phyloP scores from a whole-genome alignment of 805 yeast species.

The Starmerella bombi region DNA sequence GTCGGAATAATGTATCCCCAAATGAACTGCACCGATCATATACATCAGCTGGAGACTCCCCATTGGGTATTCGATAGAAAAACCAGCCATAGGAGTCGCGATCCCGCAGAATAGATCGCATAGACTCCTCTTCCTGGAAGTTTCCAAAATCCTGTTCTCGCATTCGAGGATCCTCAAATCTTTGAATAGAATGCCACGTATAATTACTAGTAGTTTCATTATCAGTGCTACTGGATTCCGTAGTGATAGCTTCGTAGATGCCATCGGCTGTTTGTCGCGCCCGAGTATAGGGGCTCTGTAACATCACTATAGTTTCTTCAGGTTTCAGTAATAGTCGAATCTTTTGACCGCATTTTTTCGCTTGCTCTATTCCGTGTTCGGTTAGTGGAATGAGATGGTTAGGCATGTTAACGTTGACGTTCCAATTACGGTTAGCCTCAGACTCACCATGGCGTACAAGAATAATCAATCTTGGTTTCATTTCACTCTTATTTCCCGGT shows the following conservation, averaged over 20 bases:
- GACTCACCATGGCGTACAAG: conserved; percentile 87
- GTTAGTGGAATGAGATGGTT: conserved; percentile 74
- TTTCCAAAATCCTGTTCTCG: conserved; percentile 94
- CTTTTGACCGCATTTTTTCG: conserved; percentile 27
- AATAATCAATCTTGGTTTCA: conserved; percentile 39
- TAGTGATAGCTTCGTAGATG: conserved; percentile 40
- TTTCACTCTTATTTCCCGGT: too few species aligned
- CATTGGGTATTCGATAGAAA: conserved; percentile 81
- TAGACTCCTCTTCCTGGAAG: conserved; percentile 56
- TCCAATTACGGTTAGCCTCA: conserved; percentile 76
- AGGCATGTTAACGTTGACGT: conserved; percentile 62
- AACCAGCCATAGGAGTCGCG: conserved; percentile 79
- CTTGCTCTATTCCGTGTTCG: conserved; percentile 44
- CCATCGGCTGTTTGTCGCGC: conserved; percentile 75
- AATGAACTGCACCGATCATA: conserved; percentile 83
- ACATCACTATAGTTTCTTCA: conserved; percentile 55
- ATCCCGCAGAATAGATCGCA: conserved; percentile 73
- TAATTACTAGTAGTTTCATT: conserved; percentile 11
- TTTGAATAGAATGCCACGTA: conserved; percentile 33
- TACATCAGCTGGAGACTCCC: conserved; percentile 94
- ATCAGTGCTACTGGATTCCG: conserved; percentile 2
- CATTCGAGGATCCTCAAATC: conserved; percentile 71
- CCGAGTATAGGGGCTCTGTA: conserved; percentile 75
- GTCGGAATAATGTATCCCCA: conserved; percentile 74
- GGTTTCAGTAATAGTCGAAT: conserved; percentile 29